These are phyloP conservation scores for Wolfiporia cocos DNA, from an alignment of 1,284 basidiomycete species.

Conservation along the genomic window DNA sequence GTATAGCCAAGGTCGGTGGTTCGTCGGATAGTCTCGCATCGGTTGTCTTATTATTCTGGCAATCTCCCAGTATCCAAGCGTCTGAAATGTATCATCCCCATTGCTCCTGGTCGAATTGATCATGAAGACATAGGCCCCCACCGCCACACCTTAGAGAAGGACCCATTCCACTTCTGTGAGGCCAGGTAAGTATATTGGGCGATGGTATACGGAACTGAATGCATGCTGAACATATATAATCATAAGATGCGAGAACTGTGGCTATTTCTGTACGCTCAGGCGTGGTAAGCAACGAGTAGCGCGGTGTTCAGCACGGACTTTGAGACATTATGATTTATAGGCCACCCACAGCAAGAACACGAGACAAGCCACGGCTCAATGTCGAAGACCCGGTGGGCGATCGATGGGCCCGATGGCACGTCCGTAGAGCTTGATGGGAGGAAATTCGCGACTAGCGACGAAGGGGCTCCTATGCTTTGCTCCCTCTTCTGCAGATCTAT, in stretches of 20 bases:
- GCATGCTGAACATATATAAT: conserved; percentile 1
- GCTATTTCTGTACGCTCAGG: conserved; percentile 54
- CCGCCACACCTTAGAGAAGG: conserved; percentile 35
- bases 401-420: conserved; percentile 44
- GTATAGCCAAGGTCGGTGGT: conserved; percentile 30
- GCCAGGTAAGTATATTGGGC: conserved; percentile 25
- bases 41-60: no score
- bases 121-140: conserved; percentile 40
- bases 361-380: conserved; percentile 62
- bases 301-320: not conserved
- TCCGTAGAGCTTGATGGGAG: conserved; percentile 47
- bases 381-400: conserved; percentile 48
- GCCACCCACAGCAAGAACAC: conserved; percentile 53
- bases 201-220: no score
- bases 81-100: conserved; percentile 38
- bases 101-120: conserved; percentile 33
- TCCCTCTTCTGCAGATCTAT: conserved; percentile 48
- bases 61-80: conserved; percentile 36
- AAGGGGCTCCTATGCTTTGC: conserved; percentile 62
- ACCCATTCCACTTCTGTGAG: conserved; percentile 37
- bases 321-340: conserved; percentile 24
- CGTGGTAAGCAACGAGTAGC: conserved; percentile 31
- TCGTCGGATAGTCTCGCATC: no score
- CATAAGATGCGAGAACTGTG: conserved; percentile 48
- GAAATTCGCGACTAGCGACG: conserved; percentile 49